A percentile compares a stretch with the other conserved stretches of the same genome.
Conservation (phyloP, 2,329 filamentous ascomycete genomes). For the Cladobotryum mycophilum region DNA sequence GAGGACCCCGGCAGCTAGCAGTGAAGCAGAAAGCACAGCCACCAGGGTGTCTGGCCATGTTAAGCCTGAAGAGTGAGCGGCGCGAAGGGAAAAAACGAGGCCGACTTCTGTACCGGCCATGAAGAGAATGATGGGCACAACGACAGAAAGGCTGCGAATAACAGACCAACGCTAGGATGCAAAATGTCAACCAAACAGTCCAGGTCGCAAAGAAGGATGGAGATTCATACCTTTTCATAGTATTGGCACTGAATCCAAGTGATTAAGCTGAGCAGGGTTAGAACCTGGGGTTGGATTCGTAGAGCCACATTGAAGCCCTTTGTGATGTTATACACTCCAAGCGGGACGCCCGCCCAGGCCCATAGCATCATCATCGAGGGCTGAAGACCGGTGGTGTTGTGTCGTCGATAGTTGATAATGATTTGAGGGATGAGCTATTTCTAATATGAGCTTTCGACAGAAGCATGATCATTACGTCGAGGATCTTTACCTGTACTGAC, state of each 20-base stretch:
- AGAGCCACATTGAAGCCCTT: conserved; percentile 36
- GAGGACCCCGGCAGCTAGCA: conserved; percentile 60
- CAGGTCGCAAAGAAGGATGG: neutral
- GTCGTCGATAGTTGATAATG: conserved; percentile 58
- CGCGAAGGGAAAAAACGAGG: conserved; percentile 51
- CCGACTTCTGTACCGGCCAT: conserved; percentile 55
- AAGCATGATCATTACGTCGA: neutral
- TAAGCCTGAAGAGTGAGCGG: conserved; percentile 35
- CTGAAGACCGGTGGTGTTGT: conserved; percentile 59
- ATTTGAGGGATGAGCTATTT: conserved; percentile 61
- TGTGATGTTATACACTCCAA: conserved; percentile 48
- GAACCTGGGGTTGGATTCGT: conserved; percentile 37
- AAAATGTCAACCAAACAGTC: neutral
- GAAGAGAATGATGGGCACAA: conserved; percentile 43
- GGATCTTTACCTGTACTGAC: conserved; percentile 51
- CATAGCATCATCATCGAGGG: conserved; percentile 68
- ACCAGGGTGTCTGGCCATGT: conserved; percentile 61
- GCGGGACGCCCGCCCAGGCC: conserved; percentile 60
- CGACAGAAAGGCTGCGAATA: conserved; percentile 39
- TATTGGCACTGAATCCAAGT: conserved; percentile 41
- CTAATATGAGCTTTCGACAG: neutral
- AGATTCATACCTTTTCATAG: conserved; percentile 32
- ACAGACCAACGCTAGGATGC: conserved; percentile 44
- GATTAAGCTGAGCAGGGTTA: conserved; percentile 35
- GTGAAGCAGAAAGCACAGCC: conserved; percentile 56